Base-by-base conservation (phyloP, 176 grass and related monocot genomes). In the Carex kokanica region DNA sequence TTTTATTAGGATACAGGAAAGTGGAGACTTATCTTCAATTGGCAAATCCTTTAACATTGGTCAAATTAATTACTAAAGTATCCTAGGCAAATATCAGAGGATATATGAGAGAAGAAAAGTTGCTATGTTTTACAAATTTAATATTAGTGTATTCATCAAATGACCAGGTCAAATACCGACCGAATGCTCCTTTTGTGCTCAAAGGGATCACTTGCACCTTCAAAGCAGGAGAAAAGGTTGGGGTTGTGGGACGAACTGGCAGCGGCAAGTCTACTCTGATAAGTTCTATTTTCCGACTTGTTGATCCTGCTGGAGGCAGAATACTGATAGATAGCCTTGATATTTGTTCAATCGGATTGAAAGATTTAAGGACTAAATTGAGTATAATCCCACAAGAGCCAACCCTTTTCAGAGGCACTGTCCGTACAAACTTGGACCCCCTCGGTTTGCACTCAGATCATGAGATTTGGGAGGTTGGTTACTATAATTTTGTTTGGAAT, bases 331-430 rank as follows among this genome's bases (percentile, higher is more conserved):
- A 98, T 63, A 83, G 88, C 25, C 59, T 94, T 64, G 89, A 98
- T 86, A 93, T 98, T 60, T 91, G 95, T 74, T 90, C 87, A 15
- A 85, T 98, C 3, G 95, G 95, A 32, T 88, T 98, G 24, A 94
- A 94, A 81, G 95, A 98, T 86, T 88, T 98, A 60, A 94, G 95
- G 85, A 98, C 88, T 73, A 98, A 98, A 87, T 78, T 98, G 60
- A 98, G 92, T 85, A 98, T 98, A 62, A 98, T 98, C 60, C 95
- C 92, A 60, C 95, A 98, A 87, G 92, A 98, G 82, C 90, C 95
- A 57, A 98, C 95, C 72, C 95, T 94, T 77, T 98, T 98, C 81
- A 93, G 90, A 84, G 95, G 95, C 84, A 94, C 87, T 2, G 88
- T 98, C 24, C 83, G 95, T 61, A 93, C 74, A 17, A 98, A 98